phyloP scores from a whole-genome alignment of 495 filamentous ascomycete genomes.

The Aspergillus sclerotiicarbonarius region DNA sequence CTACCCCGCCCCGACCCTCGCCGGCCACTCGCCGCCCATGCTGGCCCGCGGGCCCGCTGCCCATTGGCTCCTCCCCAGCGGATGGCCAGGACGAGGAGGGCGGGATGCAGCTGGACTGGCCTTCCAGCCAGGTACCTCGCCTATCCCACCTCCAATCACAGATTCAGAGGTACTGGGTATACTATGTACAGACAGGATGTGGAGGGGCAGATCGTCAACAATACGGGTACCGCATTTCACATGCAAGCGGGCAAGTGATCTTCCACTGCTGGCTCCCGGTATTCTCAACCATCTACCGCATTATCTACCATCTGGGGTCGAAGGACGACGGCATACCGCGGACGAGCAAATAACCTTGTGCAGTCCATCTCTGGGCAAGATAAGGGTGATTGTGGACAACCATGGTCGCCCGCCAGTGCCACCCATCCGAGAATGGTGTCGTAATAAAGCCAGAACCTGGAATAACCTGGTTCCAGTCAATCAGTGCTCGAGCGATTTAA shows the following conservation, averaged over 20 bases:
- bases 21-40: background rate
- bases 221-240: background rate
- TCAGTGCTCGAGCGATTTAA: background rate
- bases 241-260: background rate
- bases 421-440: conserved; percentile 12
- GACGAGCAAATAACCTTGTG: background rate
- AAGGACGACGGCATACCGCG: background rate
- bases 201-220: too few species aligned
- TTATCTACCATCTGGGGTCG: background rate
- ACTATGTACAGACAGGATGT: too few species aligned
- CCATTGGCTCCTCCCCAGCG: conserved; percentile 2
- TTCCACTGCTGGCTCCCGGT: background rate
- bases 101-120: background rate
- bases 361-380: background rate
- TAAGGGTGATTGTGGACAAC: background rate
- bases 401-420: background rate
- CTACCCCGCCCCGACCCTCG: conserved; percentile 12
- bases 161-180: background rate
- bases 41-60: background rate
- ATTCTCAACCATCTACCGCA: too few species aligned
- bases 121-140: background rate
- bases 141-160: background rate
- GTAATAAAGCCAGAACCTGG: conserved; percentile 9
- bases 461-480: background rate
- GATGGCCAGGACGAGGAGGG: background rate